Conservation (phyloP, 306 rosid genomes). For the Senna siamea region DNA sequence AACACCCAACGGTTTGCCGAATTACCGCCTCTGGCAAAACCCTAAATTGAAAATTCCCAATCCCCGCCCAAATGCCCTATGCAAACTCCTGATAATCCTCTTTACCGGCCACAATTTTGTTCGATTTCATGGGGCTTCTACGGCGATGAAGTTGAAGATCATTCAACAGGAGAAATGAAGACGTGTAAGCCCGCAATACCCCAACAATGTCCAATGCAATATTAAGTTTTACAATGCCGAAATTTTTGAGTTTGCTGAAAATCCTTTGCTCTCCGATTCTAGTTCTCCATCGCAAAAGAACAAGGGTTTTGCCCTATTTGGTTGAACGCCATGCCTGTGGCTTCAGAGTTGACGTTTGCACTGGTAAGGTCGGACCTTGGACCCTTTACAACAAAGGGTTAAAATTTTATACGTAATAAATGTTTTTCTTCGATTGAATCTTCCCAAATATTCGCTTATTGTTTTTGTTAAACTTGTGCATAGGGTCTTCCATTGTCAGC, state of each 20-base stretch:
- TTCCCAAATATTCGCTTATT: slow-evolving; percentile 64
- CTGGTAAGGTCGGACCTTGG: slow-evolving; percentile 55
- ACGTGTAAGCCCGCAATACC: neutral
- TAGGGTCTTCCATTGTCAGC: slow-evolving; percentile 49
- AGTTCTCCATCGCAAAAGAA: slow-evolving; percentile 41
- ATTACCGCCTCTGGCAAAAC: neutral
- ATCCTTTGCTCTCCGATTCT: neutral
- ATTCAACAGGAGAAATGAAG: slow-evolving; percentile 11
- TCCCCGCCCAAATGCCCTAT: neutral
- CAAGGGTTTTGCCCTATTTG: slow-evolving; percentile 67
- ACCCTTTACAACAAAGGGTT: no score
- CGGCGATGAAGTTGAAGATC: slow-evolving; percentile 25
- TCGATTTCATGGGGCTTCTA: slow-evolving; percentile 10
- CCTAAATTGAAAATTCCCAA: neutral
- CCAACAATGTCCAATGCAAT: slow-evolving; percentile 1
- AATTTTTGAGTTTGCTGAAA: slow-evolving; percentile 20
- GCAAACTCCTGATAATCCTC: slow-evolving; percentile 29
- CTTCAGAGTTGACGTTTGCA: slow-evolving; percentile 52
- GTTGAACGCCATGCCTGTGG: no score
- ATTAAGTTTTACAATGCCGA: neutral
- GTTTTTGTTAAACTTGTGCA: slow-evolving; percentile 43
- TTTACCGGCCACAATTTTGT: neutral
- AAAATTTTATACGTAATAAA: no score
- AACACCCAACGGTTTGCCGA: neutral
- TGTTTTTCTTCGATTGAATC: slow-evolving; percentile 41